Conservation (phyloP, 1,139 yeast genomes). For the Meyerozyma sp. region DNA sequence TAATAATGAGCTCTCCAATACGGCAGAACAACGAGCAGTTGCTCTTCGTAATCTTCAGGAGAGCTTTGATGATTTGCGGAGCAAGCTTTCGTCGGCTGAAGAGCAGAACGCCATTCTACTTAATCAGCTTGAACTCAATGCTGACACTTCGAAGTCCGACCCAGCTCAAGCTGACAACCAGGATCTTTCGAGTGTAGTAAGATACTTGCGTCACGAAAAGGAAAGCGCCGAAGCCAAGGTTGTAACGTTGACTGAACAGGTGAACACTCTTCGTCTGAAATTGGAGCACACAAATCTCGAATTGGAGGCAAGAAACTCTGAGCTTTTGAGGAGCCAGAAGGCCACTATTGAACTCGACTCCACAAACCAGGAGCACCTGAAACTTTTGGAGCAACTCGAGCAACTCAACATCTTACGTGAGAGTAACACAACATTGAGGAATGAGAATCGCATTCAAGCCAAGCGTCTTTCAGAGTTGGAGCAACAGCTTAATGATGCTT, state of each 20-base stretch:
- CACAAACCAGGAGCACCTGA: conserved; percentile 44
- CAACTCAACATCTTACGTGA: conserved; percentile 71
- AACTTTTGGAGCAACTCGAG: conserved; percentile 54
- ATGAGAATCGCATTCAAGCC: conserved; percentile 34
- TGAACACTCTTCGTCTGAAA: conserved; percentile 39
- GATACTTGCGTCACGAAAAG: conserved; percentile 69
- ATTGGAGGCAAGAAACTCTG: conserved; percentile 39
- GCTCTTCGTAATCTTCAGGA: conserved; percentile 42
- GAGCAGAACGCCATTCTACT: conserved; percentile 65
- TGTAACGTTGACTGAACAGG: conserved; percentile 45
- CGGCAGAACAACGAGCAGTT: conserved; percentile 22
- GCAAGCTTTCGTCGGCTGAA: conserved; percentile 50
- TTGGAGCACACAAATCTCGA: conserved; percentile 36
- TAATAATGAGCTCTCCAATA: conserved; percentile 12
- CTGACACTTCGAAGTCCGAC: conserved; percentile 1
- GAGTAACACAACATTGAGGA: conserved; percentile 63
- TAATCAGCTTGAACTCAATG: conserved; percentile 56
- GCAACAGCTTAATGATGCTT: conserved; percentile 12
- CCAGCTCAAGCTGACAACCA: conserved; percentile 9
- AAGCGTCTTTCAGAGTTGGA: conserved; percentile 20
- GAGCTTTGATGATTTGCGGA: conserved; percentile 42
- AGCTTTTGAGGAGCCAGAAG: conserved; percentile 31
- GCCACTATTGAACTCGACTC: conserved; percentile 34
- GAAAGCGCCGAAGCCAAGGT: conserved; percentile 64
- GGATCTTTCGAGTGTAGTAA: conserved; percentile 49